A percentile compares a stretch with the other conserved stretches of the same genome.
phyloP scores from a whole-genome alignment of 2,329 filamentous ascomycete genomes.

The Aaosphaeria arxii region DNA sequence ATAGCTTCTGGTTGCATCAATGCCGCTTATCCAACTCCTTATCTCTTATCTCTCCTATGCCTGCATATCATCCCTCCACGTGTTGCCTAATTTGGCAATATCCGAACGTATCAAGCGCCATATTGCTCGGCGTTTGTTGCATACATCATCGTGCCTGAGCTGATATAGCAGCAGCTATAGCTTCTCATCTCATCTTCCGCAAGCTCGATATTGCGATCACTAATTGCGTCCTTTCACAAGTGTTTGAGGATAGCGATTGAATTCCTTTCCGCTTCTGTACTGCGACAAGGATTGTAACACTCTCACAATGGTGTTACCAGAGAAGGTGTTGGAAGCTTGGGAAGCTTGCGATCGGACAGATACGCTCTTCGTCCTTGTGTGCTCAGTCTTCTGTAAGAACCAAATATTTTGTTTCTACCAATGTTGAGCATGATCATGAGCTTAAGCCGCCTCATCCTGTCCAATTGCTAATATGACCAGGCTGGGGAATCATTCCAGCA shows the following conservation, averaged over 20 bases:
- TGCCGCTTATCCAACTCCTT: too few species aligned
- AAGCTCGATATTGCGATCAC: neutral
- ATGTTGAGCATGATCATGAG: neutral
- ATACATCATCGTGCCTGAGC: too few species aligned
- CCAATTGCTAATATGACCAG: constrained; percentile 3
- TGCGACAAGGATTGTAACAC: neutral
- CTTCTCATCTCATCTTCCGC: neutral
- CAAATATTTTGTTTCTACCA: neutral
- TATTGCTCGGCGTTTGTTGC: too few species aligned
- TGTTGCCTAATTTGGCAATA: too few species aligned
- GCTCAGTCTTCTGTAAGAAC: constrained; percentile 46
- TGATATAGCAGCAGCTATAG: too few species aligned
- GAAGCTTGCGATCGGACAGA: constrained; percentile 52
- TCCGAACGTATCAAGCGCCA: too few species aligned
- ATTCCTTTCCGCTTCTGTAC: too few species aligned
- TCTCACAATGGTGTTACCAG: constrained; percentile 18
- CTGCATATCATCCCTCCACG: too few species aligned
- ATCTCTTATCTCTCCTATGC: too few species aligned
- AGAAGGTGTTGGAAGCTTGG: constrained; percentile 42
- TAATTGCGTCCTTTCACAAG: neutral
- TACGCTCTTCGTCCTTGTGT: constrained; percentile 51
- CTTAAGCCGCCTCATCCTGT: neutral
- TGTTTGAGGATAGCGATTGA: too few species aligned
- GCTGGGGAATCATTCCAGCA: constrained; percentile 52
- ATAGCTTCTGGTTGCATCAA: too few species aligned